Evolutionary conservation across 805 yeast species (phyloP).

Genomic region (Wickerhamomyces queroliae): DNA sequence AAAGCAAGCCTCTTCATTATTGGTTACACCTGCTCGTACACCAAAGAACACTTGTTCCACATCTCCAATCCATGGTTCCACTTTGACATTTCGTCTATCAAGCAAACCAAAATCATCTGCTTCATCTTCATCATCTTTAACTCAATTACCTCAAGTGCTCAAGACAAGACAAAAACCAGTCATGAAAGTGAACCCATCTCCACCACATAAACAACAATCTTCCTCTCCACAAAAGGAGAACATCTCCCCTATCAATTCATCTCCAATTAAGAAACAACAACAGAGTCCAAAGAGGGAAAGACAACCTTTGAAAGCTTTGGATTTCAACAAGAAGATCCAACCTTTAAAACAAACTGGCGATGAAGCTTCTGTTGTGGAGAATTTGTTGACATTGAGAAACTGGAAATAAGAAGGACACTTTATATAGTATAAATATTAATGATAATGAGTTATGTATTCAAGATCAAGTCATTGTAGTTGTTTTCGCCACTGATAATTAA

Average conservation of each 20-base stretch:
- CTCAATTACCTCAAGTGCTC: constrained; percentile 7
- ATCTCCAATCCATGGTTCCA: constrained; percentile 10
- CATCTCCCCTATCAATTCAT: not conserved
- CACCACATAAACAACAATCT: constrained; percentile 7
- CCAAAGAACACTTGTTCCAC: not conserved
- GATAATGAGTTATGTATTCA: not conserved
- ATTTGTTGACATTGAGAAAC: constrained; percentile 10
- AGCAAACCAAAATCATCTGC: constrained; percentile 5
- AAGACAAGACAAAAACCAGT: constrained; percentile 15
- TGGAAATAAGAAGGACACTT: constrained; percentile 3
- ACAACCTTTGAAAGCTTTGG: constrained; percentile 10
- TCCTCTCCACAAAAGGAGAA: not conserved
- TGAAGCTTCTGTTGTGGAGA: constrained; percentile 11
- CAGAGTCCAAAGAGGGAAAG: constrained; percentile 4
- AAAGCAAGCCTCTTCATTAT: not conserved
- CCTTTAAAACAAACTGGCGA: constrained; percentile 11
- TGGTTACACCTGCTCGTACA: not conserved
- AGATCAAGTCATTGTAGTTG: too few relatives aligned
- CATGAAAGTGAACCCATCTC: constrained; percentile 15
- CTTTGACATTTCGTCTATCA: constrained; percentile 17
- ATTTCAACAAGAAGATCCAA: constrained; percentile 2
- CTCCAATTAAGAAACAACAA: not conserved
- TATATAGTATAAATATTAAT: not conserved
- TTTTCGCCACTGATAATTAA: too few relatives aligned
- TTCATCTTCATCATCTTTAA: constrained; percentile 4